These are phyloP conservation scores for Hura crepitans DNA, from an alignment of 441 rosid genomes.

Conservation along the genomic window DNA sequence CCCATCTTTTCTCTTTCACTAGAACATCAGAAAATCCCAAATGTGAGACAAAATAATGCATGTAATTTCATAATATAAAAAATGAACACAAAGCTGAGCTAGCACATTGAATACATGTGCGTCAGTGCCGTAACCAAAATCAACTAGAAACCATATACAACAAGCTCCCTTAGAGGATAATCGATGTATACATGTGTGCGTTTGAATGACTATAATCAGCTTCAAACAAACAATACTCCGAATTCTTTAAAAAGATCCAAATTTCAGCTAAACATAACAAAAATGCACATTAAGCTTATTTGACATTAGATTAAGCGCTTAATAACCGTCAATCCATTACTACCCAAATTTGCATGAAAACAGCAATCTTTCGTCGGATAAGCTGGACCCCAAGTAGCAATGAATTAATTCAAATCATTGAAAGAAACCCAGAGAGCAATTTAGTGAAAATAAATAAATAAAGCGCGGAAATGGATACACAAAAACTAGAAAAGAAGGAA, in stretches of 20 bases:
- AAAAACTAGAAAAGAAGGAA: background rate
- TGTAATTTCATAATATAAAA: background rate
- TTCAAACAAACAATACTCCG: background rate
- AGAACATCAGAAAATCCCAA: conserved; percentile 26
- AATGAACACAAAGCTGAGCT: background rate
- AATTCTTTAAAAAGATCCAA: background rate
- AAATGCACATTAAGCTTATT: background rate
- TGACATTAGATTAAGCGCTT: background rate
- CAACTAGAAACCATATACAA: background rate
- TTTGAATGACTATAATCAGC: background rate
- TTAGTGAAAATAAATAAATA: background rate
- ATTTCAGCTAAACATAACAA: background rate
- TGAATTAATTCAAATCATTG: background rate
- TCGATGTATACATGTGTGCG: no score
- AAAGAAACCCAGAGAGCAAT: background rate
- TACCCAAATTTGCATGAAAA: background rate
- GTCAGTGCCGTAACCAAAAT: background rate
- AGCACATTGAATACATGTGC: background rate
- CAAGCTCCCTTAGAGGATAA: background rate
- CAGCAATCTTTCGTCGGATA: no score
- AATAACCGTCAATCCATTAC: background rate
- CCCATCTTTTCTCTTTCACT: conserved; percentile 98
- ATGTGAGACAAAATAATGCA: background rate
- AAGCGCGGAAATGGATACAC: background rate
- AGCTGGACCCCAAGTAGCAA: background rate